Conservation (phyloP, 2,329 filamentous ascomycete genomes). For the Aspergillus sclerotialis region DNA sequence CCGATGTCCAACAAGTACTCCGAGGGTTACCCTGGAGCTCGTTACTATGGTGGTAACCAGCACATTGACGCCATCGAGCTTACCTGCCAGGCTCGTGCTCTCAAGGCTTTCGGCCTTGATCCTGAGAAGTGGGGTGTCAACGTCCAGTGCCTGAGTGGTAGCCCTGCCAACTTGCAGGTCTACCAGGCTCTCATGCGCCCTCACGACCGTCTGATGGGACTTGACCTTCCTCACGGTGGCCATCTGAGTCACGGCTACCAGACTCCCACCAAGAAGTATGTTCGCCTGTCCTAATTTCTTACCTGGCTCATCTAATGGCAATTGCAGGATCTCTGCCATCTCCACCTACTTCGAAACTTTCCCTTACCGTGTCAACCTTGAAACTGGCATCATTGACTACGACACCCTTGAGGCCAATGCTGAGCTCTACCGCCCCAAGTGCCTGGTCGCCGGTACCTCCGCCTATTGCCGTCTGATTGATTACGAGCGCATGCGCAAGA, state of each 20-base stretch:
- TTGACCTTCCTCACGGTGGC: slow-evolving; percentile 92
- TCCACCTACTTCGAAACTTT: slow-evolving; percentile 99
- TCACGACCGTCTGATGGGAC: slow-evolving; percentile 93
- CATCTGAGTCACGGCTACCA: slow-evolving; percentile 97
- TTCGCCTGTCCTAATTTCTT: slow-evolving; percentile 10
- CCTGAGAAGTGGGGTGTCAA: slow-evolving; percentile 95
- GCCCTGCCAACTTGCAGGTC: slow-evolving; percentile 93
- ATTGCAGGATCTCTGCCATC: slow-evolving; percentile 78
- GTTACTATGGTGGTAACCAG: slow-evolving; percentile 99
- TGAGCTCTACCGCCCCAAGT: slow-evolving; percentile 84
- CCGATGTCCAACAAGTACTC: slow-evolving; percentile 99
- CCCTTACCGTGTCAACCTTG: slow-evolving; percentile 84
- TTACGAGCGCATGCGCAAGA: slow-evolving; percentile 84
- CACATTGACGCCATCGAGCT: slow-evolving; percentile 96
- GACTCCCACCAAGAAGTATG: slow-evolving; percentile 77
- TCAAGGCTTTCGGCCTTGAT: slow-evolving; percentile 84
- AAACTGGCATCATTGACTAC: slow-evolving; percentile 93
- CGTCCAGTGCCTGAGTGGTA: slow-evolving; percentile 87
- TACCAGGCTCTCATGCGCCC: slow-evolving; percentile 92
- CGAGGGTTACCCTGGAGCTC: slow-evolving; percentile 93
- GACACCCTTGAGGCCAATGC: slow-evolving; percentile 82
- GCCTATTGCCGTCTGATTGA: slow-evolving; percentile 96
- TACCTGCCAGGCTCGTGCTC: slow-evolving; percentile 88
- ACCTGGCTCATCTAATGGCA: no score
- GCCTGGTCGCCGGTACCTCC: slow-evolving; percentile 89